Base-by-base conservation (phyloP, 768 basidiomycete genomes). In the Amanita rimosa region DNA sequence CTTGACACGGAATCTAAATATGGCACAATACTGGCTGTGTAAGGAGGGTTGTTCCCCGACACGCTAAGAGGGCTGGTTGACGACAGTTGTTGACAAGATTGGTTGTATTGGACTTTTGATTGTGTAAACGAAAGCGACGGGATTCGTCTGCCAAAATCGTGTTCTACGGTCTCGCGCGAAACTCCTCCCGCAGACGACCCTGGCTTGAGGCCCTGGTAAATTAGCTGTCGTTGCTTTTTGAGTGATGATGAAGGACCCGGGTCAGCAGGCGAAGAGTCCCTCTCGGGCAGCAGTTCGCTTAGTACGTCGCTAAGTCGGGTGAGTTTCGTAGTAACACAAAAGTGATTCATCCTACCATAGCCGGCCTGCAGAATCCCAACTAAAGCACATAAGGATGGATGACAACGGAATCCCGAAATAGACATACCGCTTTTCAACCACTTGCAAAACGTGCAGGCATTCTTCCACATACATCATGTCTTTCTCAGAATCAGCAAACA, bases 221-320 rank as follows among this genome's bases (percentile, higher is more conserved):
- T 79, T 1, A 74, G 64, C 49, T 77, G 78, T 34, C 82, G 68
- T 43, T 79, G 81, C 13, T 84, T 79, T 51, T 86, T 85, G 52
- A 74, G 70, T 13, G 61, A 70, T 6, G 51, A 35, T 6, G 72
- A 64, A 0, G 79, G 77, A 44, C 74, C 77, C 0, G 71, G 57
- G 41, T 74, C 69, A 1, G 82, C 82, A 5, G 85, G 68, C 0
- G 82, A 83, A 0, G 85, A 67, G 16, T 85, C 80, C 2, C 83
- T 82, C 3, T 79, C 80, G 1, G 73, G 79, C 22, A 22, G 13
- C 22, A 41, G 40, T 14, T 22, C 40, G 1, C 3, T 24, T 21
- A 38, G 37, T 6, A 38, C 37, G 8, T 17, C 37, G 6, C 40
- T 41, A 41, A 8, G 21, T n/a, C 22, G 19, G 26, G 7, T 24